These are phyloP conservation scores for Colletotrichum gloeosporioides DNA, from an alignment of 2,329 filamentous ascomycete genomes.

Conservation along the genomic window DNA sequence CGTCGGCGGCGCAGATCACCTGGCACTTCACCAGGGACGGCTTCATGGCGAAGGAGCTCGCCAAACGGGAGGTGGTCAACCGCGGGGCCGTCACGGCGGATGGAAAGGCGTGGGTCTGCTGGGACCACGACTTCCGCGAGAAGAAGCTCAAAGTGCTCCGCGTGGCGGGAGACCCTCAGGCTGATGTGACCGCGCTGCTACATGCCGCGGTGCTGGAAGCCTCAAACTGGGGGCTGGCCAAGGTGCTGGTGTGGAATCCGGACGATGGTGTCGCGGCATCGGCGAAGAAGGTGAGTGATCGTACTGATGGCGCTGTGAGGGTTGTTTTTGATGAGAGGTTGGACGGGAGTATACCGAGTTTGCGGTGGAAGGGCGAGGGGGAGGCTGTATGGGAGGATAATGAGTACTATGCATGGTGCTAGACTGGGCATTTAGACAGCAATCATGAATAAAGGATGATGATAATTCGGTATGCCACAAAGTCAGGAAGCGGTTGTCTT, in stretches of 20 bases:
- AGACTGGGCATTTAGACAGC: not conserved
- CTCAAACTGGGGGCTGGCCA: conserved; percentile 30
- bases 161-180: conserved; percentile 28
- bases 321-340: conserved; percentile 33
- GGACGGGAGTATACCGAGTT: conserved; percentile 35
- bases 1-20: conserved; percentile 30
- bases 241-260: conserved; percentile 42
- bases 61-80: conserved; percentile 18
- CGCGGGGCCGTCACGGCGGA: conserved; percentile 29
- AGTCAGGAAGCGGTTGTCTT: not conserved
- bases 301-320: conserved; percentile 38
- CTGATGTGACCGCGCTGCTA: conserved; percentile 32
- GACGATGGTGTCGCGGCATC: conserved; percentile 31
- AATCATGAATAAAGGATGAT: not conserved
- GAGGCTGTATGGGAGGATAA: conserved; percentile 32
- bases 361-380: conserved; percentile 38
- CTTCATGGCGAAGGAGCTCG: conserved; percentile 29
- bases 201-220: conserved; percentile 39
- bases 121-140: conserved; percentile 38
- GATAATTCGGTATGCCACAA: not conserved
- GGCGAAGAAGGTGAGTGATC: conserved; percentile 36
- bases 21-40: conserved; percentile 38
- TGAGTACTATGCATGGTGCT: conserved; percentile 33
- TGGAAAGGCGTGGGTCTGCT: conserved; percentile 35
- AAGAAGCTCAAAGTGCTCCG: conserved; percentile 34